phyloP scores from a whole-genome alignment of 805 yeast genomes.

The Dipodascus albidus region DNA sequence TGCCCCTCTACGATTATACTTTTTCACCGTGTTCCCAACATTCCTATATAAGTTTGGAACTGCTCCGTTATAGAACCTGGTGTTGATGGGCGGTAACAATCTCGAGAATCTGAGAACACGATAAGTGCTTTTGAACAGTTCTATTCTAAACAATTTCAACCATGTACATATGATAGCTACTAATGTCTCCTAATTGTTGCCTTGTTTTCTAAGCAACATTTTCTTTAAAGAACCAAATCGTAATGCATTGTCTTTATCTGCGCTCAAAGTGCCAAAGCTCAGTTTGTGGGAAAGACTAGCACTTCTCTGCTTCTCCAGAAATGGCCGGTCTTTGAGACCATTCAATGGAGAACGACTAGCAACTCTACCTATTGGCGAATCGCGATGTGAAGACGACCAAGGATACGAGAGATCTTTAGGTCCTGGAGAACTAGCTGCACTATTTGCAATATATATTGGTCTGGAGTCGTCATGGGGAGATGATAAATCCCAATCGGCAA shows the following conservation, averaged over 20 bases:
- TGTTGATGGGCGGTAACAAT: neutral
- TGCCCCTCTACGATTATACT: no score
- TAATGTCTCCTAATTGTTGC: no score
- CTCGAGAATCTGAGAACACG: no score
- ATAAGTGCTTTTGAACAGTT: no score
- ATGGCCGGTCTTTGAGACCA: neutral
- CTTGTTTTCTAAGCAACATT: neutral
- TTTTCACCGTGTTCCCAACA: neutral
- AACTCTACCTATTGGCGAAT: neutral
- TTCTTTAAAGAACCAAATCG: conserved; percentile 1
- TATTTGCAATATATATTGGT: neutral
- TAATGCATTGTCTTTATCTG: neutral
- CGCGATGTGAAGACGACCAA: neutral
- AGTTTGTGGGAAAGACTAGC: neutral
- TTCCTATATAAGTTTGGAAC: neutral
- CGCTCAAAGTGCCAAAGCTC: neutral
- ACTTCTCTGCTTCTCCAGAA: neutral
- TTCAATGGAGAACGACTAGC: neutral
- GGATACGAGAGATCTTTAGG: neutral
- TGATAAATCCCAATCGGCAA: neutral
- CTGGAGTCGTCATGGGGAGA: neutral
- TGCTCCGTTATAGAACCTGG: no score
- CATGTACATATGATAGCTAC: no score
- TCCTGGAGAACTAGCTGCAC: neutral
- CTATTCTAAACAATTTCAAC: no score